Conservation (phyloP, 805 yeast species). For the Isabelozyma gotoi region DNA sequence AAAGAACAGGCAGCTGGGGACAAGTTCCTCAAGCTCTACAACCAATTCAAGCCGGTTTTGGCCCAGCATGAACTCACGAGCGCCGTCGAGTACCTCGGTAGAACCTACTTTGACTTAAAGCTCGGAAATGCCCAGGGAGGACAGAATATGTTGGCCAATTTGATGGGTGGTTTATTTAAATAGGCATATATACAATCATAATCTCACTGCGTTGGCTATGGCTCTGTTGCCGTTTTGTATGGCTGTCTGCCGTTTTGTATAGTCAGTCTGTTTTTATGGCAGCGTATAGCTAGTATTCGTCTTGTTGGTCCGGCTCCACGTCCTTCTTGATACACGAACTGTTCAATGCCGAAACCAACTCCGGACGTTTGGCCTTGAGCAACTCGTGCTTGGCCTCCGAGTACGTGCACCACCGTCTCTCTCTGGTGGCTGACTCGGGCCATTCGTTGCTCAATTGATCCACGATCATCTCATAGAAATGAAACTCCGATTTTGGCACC, state of each 20-base stretch:
- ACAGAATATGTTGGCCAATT: conserved; percentile 46
- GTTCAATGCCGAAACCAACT: conserved; percentile 62
- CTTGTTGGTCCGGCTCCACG: conserved; percentile 3
- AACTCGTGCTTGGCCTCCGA: conserved; percentile 66
- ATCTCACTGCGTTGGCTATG: neutral
- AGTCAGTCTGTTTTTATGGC: too few relatives aligned
- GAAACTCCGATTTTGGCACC: conserved; percentile 82
- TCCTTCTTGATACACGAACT: conserved; percentile 51
- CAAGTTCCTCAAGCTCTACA: conserved; percentile 52
- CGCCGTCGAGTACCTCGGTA: conserved; percentile 59
- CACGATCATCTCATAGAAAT: conserved; percentile 77
- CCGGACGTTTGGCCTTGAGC: conserved; percentile 57
- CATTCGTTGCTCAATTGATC: conserved; percentile 56
- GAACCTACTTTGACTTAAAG: conserved; percentile 57
- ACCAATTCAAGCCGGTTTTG: conserved; percentile 45
- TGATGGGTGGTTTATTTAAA: conserved; percentile 63
- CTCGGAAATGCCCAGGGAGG: conserved; percentile 39
- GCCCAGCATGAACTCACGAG: conserved; percentile 33
- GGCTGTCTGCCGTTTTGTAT: too few relatives aligned
- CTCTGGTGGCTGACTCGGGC: conserved; percentile 72
- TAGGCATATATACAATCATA: conserved; percentile 9
- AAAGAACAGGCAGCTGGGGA: conserved; percentile 36
- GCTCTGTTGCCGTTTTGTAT: too few relatives aligned
- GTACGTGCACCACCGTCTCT: conserved; percentile 74
- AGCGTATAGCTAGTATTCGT: conserved; percentile 8